Evolutionary conservation across 495 filamentous ascomycete species (phyloP), one percentile per base, ranked within the genome.

Genomic region (Tuber borchii): DNA sequence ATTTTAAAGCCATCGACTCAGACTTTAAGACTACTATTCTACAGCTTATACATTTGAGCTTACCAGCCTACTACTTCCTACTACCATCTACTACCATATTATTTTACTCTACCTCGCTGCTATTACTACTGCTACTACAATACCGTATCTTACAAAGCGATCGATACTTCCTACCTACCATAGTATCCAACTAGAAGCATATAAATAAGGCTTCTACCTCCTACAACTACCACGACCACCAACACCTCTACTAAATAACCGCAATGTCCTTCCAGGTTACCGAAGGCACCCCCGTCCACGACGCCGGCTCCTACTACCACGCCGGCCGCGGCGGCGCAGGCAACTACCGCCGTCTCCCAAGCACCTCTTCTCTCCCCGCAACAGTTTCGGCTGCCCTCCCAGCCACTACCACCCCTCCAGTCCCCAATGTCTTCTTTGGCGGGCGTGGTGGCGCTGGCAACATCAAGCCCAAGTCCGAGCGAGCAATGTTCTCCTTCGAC

Each of bases 401-500:
- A 77, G 79, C 74, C 74, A 73, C 75, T 45, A 71, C 75, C 69
- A 39, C 79, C 74, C 31, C 81, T 56, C 26, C 79, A 73, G 40
- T 74, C 51, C 26, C 81, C 16, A 44, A 76, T 85, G 86, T 86
- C 81, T 96, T 91, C 89, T 88, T 88, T 81, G 90, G 90, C 22
- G 95, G 95, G 79, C 91, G 95, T 46, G 95, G 95, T 71, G 95
- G 95, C 45, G 93, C 91, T 69, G 95, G 95, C 78, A 99, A 97
- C 85, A 88, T 93, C 76, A 91, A 92, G 86, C 85, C 86, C 77
- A 85, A 87, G 77, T 80, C 80, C 46, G 87, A 89, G 82, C 90
- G 91, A 69, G 88, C 92, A 77, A 89, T 93, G 80, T 92, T 97
- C 86, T 91, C 89, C 76, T 95, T 97, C 86, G 93, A 97, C 85